Evolutionary conservation across 2,329 filamentous ascomycete species (phyloP).

Genomic region (Ascochyta viciae-villosae): DNA sequence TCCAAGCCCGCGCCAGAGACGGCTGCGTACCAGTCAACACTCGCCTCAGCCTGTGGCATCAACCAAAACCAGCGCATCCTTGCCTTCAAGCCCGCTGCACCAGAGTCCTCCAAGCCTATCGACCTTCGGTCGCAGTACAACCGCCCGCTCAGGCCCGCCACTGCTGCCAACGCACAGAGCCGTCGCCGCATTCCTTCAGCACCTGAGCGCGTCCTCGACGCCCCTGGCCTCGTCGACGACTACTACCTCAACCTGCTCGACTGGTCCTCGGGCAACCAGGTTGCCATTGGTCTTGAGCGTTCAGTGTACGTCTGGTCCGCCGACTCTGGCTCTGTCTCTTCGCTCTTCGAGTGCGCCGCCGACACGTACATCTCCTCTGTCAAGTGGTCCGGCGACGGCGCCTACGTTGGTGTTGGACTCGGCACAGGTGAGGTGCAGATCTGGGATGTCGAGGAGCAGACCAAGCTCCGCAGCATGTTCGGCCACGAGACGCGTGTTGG

Average conservation of each 20-base stretch:
- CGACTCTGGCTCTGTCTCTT: constrained; percentile 87
- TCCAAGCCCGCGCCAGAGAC: constrained; percentile 84
- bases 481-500: constrained; percentile 96
- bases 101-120: constrained; percentile 97
- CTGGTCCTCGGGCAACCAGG: constrained; percentile 97
- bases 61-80: constrained; percentile 94
- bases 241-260: constrained; percentile 99
- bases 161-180: constrained; percentile 79
- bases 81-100: constrained; percentile 97
- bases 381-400: constrained; percentile 97
- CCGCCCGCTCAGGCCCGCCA: constrained; percentile 83
- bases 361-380: constrained; percentile 98
- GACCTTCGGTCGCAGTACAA: constrained; percentile 98
- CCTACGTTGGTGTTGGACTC: constrained; percentile 93
- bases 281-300: constrained; percentile 95
- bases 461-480: constrained; percentile 97
- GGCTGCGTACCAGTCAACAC: constrained; percentile 87
- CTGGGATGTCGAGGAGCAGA: constrained; percentile 95
- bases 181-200: constrained; percentile 91
- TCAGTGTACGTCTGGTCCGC: constrained; percentile 99
- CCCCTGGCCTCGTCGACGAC: constrained; percentile 93
- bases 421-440: constrained; percentile 97
- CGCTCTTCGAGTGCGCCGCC: constrained; percentile 82
- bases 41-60: constrained; percentile 90
- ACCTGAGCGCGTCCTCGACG: constrained; percentile 94